A percentile compares a stretch with the other conserved stretches of the same genome.
phyloP scores from a whole-genome alignment of 768 basidiomycete species.

The Hericium coralloides region DNA sequence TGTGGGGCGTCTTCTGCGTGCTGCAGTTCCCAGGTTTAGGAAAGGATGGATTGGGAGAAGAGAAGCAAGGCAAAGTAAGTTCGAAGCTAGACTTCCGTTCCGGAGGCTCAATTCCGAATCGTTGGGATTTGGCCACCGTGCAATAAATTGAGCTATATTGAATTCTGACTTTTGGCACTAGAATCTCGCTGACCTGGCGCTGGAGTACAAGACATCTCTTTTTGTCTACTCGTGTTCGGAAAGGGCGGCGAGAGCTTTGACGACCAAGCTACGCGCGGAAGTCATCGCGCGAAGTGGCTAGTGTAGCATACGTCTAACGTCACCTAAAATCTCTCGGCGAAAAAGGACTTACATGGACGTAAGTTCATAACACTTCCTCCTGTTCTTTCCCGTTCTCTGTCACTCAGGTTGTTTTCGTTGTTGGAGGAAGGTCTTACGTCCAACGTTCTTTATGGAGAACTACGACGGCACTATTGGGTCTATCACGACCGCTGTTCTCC shows the following conservation, averaged over 20 bases:
- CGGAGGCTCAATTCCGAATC: no score
- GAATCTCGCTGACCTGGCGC: slow-evolving; percentile 20
- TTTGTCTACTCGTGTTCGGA: slow-evolving; percentile 32
- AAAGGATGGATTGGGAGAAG: neutral
- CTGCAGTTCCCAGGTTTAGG: neutral
- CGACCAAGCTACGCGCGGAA: slow-evolving; percentile 14
- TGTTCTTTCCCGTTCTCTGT: neutral
- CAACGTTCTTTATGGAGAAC: slow-evolving; percentile 37
- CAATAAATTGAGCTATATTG: no score
- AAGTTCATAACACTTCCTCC: neutral
- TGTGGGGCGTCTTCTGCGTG: neutral
- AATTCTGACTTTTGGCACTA: neutral
- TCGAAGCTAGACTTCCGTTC: no score
- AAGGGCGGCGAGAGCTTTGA: slow-evolving; percentile 30
- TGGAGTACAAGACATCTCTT: slow-evolving; percentile 26
- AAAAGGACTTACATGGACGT: neutral
- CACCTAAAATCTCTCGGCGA: neutral
- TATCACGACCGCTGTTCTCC: slow-evolving; percentile 26
- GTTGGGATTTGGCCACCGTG: no score
- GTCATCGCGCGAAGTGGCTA: neutral
- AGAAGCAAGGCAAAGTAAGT: neutral
- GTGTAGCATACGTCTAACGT: no score
- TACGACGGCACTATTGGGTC: slow-evolving; percentile 30
- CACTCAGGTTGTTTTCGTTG: neutral
- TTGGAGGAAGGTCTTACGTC: slow-evolving; percentile 32